A percentile compares a stretch with the other conserved stretches of the same genome.
Conservation (phyloP, 345 rosid genomes). For the Excoecaria cochinchinensis region DNA sequence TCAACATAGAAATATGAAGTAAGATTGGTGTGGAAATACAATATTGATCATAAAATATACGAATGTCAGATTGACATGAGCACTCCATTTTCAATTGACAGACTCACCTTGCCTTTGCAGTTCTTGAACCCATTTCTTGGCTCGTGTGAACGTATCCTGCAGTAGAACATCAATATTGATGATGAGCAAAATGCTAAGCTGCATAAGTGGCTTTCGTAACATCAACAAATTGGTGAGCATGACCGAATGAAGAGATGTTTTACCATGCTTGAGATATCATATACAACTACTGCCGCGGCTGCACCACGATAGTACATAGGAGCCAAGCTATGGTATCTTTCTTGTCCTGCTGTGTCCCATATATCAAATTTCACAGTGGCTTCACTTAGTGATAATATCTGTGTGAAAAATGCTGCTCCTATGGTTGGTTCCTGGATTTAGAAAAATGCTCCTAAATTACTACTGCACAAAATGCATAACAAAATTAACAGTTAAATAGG, state of each 20-base stretch:
- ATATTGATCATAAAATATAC: not conserved
- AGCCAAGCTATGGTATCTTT: conserved; percentile 51
- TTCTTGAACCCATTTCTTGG: conserved; percentile 50
- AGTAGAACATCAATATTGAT: not conserved
- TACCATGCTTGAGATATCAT: conserved; percentile 46
- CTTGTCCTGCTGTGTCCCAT: conserved; percentile 59
- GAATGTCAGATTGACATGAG: not conserved
- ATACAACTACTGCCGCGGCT: conserved; percentile 45
- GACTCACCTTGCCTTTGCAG: conserved; percentile 42
- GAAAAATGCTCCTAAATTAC: not conserved
- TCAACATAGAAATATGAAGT: too few species aligned
- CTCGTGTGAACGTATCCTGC: conserved; percentile 45
- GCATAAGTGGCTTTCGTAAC: too few species aligned
- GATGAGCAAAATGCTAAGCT: not conserved
- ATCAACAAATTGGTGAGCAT: not conserved
- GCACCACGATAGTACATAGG: conserved; percentile 59
- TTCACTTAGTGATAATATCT: conserved; percentile 41
- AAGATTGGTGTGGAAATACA: too few species aligned
- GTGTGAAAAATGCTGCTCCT: conserved; percentile 56
- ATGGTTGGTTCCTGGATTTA: conserved; percentile 44
- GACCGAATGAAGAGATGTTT: not conserved
- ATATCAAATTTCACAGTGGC: conserved; percentile 51
- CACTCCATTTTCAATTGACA: not conserved
- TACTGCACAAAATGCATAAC: not conserved
- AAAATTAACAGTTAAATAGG: not conserved